Percentiles rank a stretch among this genome's conserved stretches.
phyloP scores from a whole-genome alignment of 2,329 filamentous ascomycete species.

The Nannizzia gypsea region DNA sequence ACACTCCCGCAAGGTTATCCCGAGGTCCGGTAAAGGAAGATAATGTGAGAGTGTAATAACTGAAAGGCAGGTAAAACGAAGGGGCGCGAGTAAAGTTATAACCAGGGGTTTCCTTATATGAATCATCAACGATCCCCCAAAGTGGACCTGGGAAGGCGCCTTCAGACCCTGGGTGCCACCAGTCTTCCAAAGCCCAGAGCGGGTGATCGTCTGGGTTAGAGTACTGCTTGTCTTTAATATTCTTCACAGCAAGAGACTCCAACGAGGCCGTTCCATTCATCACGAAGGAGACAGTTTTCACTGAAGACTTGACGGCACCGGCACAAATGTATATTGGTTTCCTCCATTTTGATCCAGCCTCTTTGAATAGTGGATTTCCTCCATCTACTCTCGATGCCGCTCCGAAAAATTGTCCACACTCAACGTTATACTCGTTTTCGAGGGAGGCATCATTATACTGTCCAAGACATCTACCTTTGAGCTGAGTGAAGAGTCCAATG shows the following conservation, averaged over 20 bases:
- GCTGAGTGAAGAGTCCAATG: not conserved
- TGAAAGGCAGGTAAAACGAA: slow-evolving; percentile 23
- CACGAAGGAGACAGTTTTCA: slow-evolving; percentile 36
- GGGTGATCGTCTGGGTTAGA: slow-evolving; percentile 19
- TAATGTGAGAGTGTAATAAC: slow-evolving; percentile 7
- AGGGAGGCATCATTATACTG: not conserved
- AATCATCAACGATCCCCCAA: slow-evolving; percentile 32
- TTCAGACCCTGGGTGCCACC: slow-evolving; percentile 15
- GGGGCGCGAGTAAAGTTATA: slow-evolving; percentile 16
- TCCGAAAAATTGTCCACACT: slow-evolving; percentile 33
- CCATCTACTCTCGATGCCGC: slow-evolving; percentile 28
- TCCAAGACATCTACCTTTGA: not conserved
- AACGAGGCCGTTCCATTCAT: slow-evolving; percentile 32
- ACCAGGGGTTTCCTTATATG: slow-evolving; percentile 24
- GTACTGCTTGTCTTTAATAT: slow-evolving; percentile 30
- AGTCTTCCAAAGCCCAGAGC: slow-evolving; percentile 31
- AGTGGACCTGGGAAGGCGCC: slow-evolving; percentile 20
- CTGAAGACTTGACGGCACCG: slow-evolving; percentile 29
- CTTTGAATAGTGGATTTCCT: slow-evolving; percentile 25
- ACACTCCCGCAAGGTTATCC: slow-evolving; percentile 24
- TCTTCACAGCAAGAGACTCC: slow-evolving; percentile 23
- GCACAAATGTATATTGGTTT: slow-evolving; percentile 36
- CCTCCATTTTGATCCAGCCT: slow-evolving; percentile 34
- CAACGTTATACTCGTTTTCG: slow-evolving; percentile 10
- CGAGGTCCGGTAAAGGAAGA: not conserved